Base-by-base conservation (phyloP, 164 flowering plant species). In the Saururus chinensis region DNA sequence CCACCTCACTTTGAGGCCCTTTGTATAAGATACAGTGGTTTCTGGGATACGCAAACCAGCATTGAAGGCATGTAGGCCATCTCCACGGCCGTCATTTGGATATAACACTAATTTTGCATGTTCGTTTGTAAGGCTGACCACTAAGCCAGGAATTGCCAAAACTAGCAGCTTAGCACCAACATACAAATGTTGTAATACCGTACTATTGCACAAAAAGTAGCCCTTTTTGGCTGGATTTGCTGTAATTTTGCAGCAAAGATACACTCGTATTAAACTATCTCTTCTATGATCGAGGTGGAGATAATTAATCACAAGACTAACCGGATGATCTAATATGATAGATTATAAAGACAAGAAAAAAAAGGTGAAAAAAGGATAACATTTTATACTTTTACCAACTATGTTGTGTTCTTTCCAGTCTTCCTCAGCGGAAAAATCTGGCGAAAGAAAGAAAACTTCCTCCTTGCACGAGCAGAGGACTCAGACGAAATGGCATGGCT, bases 391-490 rank as follows among this genome's bases (percentile, higher is more conserved):
- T 69, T 61, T 61, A 73, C 81, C 40, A 22, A 21, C 79, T 71
- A 82, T 53, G 76, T 77, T 26, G 80, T 75, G 76, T 76, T 81
- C 72, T 71, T 84, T 53, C 24, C 30, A 23, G 83, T 67, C 80
- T 76, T 85, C 73, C 75, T 84, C 1, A 89, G 81, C 16, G 89
- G 75, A 61, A 92, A 92, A 42, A 92, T 77, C 61, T 92, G 96
- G 51, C 92, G 85, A 20, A 92, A 70, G 72, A 92, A 92, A 57
- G 84, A 71, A 64, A 89, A 89, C 68, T 78, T 89, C 65, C 90
- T 81, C 68, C 84, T 84, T 19, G 77, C 66, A n/a, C 95, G 88
- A 19, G 75, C 74, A 53, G 95, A 80, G 1, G 83, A 79, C 65
- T 76, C 86, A 0, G 73, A 65, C 19, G 78, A 75, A 68, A 77